Percentiles rank a stretch among this genome's conserved stretches.
These are phyloP conservation scores for Telfairia occidentalis DNA, from an alignment of 331 rosid species.

Conservation along the genomic window DNA sequence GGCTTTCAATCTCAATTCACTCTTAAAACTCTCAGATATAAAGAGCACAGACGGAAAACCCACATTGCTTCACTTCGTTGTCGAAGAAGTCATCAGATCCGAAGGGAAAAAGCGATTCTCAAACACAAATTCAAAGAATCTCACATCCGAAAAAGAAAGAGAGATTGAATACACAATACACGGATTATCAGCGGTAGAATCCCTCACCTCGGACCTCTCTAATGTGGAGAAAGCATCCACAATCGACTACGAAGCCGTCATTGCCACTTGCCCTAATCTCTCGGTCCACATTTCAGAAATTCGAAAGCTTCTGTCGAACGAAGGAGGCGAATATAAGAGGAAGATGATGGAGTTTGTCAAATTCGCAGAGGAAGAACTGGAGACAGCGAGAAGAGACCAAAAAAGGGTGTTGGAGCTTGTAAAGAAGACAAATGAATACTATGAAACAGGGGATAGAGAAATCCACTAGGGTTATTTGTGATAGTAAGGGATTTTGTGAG, in stretches of 20 bases:
- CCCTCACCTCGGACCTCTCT: constrained; percentile 37
- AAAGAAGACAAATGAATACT: constrained; percentile 57
- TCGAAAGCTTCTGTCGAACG: constrained; percentile 26
- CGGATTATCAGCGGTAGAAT: constrained; percentile 42
- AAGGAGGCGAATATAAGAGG: constrained; percentile 37
- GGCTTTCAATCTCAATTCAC: constrained; percentile 73
- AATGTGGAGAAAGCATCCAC: constrained; percentile 59
- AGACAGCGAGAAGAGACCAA: constrained; percentile 35
- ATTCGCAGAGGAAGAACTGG: constrained; percentile 42
- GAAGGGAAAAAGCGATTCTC: constrained; percentile 43
- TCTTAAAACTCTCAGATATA: constrained; percentile 77
- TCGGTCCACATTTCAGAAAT: constrained; percentile 25
- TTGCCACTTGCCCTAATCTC: constrained; percentile 27
- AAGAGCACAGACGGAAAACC: constrained; percentile 72
- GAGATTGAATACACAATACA: constrained; percentile 26
- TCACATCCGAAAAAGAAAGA: constrained; percentile 21
- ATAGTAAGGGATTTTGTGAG: constrained; percentile 64
- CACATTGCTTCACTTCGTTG: constrained; percentile 78
- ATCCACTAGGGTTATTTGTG: constrained; percentile 52
- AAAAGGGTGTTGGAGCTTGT: constrained; percentile 45
- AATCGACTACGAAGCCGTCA: constrained; percentile 42
- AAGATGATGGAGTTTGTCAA: constrained; percentile 56
- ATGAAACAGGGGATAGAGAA: constrained; percentile 58
- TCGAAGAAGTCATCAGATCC: constrained; percentile 73
- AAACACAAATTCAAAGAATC: not conserved